Evolutionary conservation across 495 filamentous ascomycete genomes (phyloP).

Genomic region (Rhizodiscina lignyota): DNA sequence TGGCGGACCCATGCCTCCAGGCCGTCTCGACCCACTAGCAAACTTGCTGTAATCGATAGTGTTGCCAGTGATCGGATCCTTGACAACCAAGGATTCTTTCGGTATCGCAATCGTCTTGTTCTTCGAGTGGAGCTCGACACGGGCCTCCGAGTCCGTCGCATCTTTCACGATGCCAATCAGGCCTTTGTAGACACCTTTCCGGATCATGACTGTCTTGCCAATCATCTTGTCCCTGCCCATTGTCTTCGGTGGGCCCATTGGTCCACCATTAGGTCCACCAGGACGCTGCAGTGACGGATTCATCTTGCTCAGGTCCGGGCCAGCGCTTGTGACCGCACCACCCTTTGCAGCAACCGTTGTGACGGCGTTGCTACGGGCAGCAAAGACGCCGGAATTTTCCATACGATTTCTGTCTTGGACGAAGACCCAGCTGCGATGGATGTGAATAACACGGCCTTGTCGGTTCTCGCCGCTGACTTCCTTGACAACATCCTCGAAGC

Average conservation of each 20-base stretch:
- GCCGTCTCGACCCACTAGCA: constrained; percentile 14
- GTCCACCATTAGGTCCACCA: constrained; percentile 23
- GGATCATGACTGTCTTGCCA: constrained; percentile 76
- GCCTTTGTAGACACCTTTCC: constrained; percentile 77
- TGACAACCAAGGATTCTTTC: constrained; percentile 61
- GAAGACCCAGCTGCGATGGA: constrained; percentile 79
- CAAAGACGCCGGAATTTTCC: constrained; percentile 65
- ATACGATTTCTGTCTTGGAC: constrained; percentile 64
- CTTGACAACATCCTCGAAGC: constrained; percentile 77
- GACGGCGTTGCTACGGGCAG: constrained; percentile 53
- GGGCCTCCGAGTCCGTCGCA: constrained; percentile 63
- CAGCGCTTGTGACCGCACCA: constrained; percentile 38
- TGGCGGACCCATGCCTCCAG: constrained; percentile 24
- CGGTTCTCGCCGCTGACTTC: constrained; percentile 75
- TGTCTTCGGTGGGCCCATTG: constrained; percentile 61
- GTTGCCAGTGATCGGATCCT: constrained; percentile 63
- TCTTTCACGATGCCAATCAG: constrained; percentile 91
- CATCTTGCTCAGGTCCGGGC: constrained; percentile 76
- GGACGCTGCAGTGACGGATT: constrained; percentile 72
- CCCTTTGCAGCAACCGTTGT: constrained; percentile 83
- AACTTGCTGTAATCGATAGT: constrained; percentile 32
- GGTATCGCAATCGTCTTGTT: constrained; percentile 69
- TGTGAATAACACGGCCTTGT: constrained; percentile 77
- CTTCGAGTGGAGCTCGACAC: constrained; percentile 85
- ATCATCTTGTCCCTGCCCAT: constrained; percentile 74